Evolutionary conservation across 805 yeast genomes (phyloP), one percentile per base, ranked within the genome.

Genomic region (Kuraishia capsulata): DNA sequence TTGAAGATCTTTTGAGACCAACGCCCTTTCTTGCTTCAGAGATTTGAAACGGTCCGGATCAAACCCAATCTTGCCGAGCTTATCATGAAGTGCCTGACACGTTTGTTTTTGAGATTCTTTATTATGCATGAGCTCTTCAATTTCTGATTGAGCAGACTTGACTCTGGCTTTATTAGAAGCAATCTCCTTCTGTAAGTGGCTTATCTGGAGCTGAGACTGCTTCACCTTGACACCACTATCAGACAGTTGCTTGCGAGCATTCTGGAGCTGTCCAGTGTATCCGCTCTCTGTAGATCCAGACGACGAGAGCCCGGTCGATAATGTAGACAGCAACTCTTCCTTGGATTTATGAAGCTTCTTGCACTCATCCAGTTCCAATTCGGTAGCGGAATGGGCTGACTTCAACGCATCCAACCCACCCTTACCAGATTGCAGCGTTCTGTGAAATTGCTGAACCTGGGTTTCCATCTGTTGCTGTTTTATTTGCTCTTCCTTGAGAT

Each of bases 281-380:
- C 96, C 96, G 25, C 83, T 79, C 49, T 79, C 81, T 0, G 79
- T 64, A 0, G 78, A 69, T 39, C 94, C 96, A 42, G 75, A 78
- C 0, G 94, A 75, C 0, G 96, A 83, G n/a, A 89, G 78, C 49
- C 97, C 96, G 0, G 96, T 86, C 0, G 88, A 78, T 30, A 89
- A 65, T 0, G 94, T 80, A 0, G 92, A 82, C 8, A 86, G 60
- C 9, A 89, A 65, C 44, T 89, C 96, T 49, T 85, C 90, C 47
- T 83, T 85, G 42, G 65, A 69, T 25, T 65, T 62, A 35, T 71
- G 65, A 11, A 67, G 65, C 4, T 61, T 64, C 43, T 76, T 78
- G 39, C 76, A 45, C 1, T 53, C 51, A 2, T 57, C 62, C 18
- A 82, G 60, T n/a, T 59, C 51, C 1, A 50, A 53, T 36, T 74